Evolutionary conservation across 129 eudicot genomes (phyloP).

Genomic region (Chrysanthemum makinoi): DNA sequence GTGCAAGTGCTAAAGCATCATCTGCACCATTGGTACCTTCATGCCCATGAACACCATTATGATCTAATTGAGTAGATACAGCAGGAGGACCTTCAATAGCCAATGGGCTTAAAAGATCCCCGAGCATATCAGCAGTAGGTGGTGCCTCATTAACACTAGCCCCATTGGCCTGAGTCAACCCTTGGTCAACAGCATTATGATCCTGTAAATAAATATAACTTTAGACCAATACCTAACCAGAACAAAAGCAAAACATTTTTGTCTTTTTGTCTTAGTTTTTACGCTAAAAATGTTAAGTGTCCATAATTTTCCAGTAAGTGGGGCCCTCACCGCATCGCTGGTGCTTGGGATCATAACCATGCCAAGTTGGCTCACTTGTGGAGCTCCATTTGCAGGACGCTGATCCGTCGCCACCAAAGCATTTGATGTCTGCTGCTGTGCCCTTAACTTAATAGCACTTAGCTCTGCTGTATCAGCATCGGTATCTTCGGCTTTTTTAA

Average conservation of each 20-base stretch:
- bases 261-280: too few species aligned
- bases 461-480: conserved; percentile 98
- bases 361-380: conserved; percentile 67
- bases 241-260: not conserved
- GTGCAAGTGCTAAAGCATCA: conserved; percentile 88
- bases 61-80: conserved; percentile 52
- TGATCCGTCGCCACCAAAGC: conserved; percentile 89
- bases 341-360: conserved; percentile 76
- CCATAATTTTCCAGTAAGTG: too few species aligned
- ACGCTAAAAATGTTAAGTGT: too few species aligned
- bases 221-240: conserved; percentile 10
- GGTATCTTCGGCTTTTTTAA: conserved; percentile 90
- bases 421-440: conserved; percentile 82
- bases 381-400: conserved; percentile 70
- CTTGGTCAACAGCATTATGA: conserved; percentile 48
- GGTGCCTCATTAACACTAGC: conserved; percentile 72
- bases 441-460: conserved; percentile 90
- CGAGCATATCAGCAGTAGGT: conserved; percentile 72
- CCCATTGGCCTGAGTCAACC: conserved; percentile 61
- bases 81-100: conserved; percentile 86
- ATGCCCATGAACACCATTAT: conserved; percentile 36
- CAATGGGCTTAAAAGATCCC: conserved; percentile 88
- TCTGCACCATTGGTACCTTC: conserved; percentile 40
- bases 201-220: conserved; percentile 46
- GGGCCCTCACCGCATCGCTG: conserved; percentile 48